These are phyloP conservation scores for Boletus reticulatus DNA, from an alignment of 768 basidiomycete species.

Conservation along the genomic window DNA sequence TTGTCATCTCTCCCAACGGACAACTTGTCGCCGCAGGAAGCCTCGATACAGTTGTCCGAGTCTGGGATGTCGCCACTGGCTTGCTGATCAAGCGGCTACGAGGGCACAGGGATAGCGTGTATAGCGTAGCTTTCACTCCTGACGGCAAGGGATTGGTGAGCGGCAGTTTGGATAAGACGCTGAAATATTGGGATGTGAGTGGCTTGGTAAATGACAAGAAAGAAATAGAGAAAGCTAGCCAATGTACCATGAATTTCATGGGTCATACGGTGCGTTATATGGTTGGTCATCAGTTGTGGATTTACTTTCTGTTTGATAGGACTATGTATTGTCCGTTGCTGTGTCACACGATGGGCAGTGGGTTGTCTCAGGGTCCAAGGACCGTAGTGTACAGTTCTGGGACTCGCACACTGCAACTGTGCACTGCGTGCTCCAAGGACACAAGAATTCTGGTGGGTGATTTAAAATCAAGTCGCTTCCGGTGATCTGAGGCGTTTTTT, in stretches of 20 bases:
- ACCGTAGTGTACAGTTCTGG: constrained; percentile 95
- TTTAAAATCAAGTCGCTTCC: not conserved
- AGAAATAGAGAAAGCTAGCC: constrained; percentile 47
- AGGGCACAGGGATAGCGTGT: constrained; percentile 84
- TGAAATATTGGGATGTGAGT: constrained; percentile 83
- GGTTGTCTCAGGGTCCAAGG: constrained; percentile 95
- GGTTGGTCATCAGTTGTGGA: not conserved
- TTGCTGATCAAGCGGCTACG: constrained; percentile 66
- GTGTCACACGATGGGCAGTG: constrained; percentile 91
- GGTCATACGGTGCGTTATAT: constrained; percentile 72
- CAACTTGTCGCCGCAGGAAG: constrained; percentile 63
- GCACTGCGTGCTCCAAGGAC: constrained; percentile 89
- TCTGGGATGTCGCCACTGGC: constrained; percentile 74
- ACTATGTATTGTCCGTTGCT: constrained; percentile 71
- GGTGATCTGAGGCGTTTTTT: constrained; percentile 5
- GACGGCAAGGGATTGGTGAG: constrained; percentile 88
- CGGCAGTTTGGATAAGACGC: constrained; percentile 85
- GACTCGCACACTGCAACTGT: constrained; percentile 75
- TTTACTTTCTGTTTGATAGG: constrained; percentile 35
- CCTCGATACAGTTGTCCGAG: constrained; percentile 73
- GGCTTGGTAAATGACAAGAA: constrained; percentile 41
- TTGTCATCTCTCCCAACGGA: constrained; percentile 77
- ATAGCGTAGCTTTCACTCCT: constrained; percentile 89
- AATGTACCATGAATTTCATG: constrained; percentile 79
- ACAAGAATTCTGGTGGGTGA: constrained; percentile 61